phyloP scores from a whole-genome alignment of 352 stramenopile genomes.

The Lagenidium sp. region DNA sequence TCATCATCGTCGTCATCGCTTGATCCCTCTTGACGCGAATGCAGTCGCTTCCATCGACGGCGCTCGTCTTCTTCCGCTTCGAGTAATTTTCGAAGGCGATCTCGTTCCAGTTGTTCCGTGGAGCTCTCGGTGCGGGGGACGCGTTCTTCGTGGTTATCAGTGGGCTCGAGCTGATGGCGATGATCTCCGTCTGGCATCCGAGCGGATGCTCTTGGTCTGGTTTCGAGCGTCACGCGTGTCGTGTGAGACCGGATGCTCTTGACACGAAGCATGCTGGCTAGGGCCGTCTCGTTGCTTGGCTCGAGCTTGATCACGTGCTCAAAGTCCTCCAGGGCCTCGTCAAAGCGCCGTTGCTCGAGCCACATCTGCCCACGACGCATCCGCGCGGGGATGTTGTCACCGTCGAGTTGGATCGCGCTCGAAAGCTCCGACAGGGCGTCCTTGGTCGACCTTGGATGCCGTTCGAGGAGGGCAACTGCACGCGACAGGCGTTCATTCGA shows the following conservation, averaged over 20 bases:
- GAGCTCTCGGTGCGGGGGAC: too few species aligned
- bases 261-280: conserved; percentile 13
- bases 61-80: conserved; percentile 17
- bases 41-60: conserved; percentile 3
- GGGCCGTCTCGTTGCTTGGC: conserved; percentile 2
- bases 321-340: conserved; percentile 28
- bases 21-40: background rate
- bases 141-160: background rate
- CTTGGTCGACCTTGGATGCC: too few species aligned
- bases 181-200: background rate
- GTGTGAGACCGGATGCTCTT: conserved; percentile 14
- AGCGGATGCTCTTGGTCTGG: background rate
- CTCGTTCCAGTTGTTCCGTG: conserved; percentile 12
- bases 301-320: conserved; percentile 17
- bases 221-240: background rate
- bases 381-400: conserved; percentile 11
- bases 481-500: conserved; percentile 18
- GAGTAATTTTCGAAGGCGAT: conserved; percentile 20
- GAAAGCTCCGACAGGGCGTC: conserved; percentile 27
- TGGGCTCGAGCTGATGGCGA: background rate
- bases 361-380: conserved; percentile 16
- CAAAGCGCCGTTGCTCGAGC: conserved; percentile 15
- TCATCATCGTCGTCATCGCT: background rate
- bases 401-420: conserved; percentile 26
- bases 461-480: conserved; percentile 18